These are phyloP conservation scores for Kwoniella mangroviensis DNA, from an alignment of 768 basidiomycete genomes.

Conservation along the genomic window DNA sequence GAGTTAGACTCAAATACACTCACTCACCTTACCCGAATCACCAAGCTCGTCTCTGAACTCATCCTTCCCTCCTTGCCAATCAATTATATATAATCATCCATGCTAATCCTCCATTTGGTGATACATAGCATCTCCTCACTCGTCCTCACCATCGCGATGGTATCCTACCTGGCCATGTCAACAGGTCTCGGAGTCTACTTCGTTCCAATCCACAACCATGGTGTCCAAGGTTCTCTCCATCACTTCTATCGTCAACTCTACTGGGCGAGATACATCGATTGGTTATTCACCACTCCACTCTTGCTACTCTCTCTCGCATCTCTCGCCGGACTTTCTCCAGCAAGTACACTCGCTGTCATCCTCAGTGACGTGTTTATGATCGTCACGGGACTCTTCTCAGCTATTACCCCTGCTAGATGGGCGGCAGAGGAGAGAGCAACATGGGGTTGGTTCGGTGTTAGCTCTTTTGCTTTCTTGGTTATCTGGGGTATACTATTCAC, in stretches of 20 bases:
- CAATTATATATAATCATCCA: background rate
- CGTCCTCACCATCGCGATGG: constrained; percentile 52
- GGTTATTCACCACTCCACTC: constrained; percentile 56
- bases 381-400: constrained; percentile 47
- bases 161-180: constrained; percentile 56
- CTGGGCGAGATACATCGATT: constrained; percentile 54
- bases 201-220: constrained; percentile 44
- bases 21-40: too few species aligned
- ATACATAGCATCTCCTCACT: constrained; percentile 29
- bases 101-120: background rate
- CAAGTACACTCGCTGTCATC: constrained; percentile 46
- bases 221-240: constrained; percentile 27
- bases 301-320: constrained; percentile 53
- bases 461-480: constrained; percentile 45
- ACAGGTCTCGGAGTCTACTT: constrained; percentile 47
- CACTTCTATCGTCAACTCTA: constrained; percentile 49
- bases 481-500: constrained; percentile 48
- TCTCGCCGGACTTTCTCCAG: constrained; percentile 52
- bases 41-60: background rate
- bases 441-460: constrained; percentile 52
- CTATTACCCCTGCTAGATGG: constrained; percentile 35
- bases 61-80: background rate
- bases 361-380: constrained; percentile 51
- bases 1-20: constrained; percentile 1
- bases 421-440: constrained; percentile 36